Base-by-base conservation (phyloP, 2,329 filamentous ascomycete species). In the Colletotrichum australisinense region DNA sequence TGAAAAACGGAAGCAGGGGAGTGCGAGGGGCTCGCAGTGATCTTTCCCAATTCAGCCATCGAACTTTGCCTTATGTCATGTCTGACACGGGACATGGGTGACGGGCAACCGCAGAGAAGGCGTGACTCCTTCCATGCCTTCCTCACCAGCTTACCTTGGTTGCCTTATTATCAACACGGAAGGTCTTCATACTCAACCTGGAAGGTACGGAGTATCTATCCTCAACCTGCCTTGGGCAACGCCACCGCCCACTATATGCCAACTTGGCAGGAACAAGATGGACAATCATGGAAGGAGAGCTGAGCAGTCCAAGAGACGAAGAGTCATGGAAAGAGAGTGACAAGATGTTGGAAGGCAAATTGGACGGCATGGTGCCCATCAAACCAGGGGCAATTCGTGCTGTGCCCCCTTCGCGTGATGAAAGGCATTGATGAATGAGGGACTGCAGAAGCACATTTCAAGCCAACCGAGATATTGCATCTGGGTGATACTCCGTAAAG, bases 331-430 rank as follows among this genome's bases (percentile, higher is more conserved):
- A 8, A 42, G 16, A 42, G 6, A 19, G 7, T 52, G 38, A 24
- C 14, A 42, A 42, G 3, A 19, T 42, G 38, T 42, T 42, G 38
- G 14, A 46, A 22, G 52, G 59, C 52, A 14, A 49, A 16, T 53
- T 57, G 56, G 55, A 38, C 66, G 59, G 55, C 30, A 22, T n/a
- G 35, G 9, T 42, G 30, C 16, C 69, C n/a, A 19, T 67, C 24
- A 30, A 8, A 16, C 19, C 57, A 69, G 49, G 69, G 63, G 52
- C 63, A 9, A 19, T 28, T 49, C 59, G 56, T 55, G 19, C 46
- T 56, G 63, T 71, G 68, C 68, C 57, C 42, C 42, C 63, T 63
- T 69, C 42, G 70, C 60, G 32, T 70, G 60, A 55, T 68, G 14
- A 26, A 49, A 63, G 42, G n/a, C 26, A 42, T 63, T 57, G 32